These are phyloP conservation scores for Coffea humblotiana DNA, from an alignment of 305 asterid species.

Conservation along the genomic window DNA sequence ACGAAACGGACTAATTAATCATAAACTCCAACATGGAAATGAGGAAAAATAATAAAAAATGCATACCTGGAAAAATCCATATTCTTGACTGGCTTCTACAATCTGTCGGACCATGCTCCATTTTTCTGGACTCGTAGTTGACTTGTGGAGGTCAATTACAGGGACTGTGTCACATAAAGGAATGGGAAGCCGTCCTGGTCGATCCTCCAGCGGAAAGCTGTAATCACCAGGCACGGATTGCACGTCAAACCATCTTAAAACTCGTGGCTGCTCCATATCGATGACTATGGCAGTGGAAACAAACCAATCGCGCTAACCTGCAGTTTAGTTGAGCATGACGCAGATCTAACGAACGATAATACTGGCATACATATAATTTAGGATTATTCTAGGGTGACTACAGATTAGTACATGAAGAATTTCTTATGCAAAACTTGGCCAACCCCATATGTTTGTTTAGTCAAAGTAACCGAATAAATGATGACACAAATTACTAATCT, in stretches of 20 bases:
- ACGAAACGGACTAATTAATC: background rate
- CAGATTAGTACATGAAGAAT: background rate
- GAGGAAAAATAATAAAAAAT: background rate
- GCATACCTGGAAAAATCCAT: conserved; percentile 56
- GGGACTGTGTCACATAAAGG: conserved; percentile 40
- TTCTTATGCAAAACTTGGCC: conserved; percentile 8
- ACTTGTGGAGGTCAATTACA: conserved; percentile 36
- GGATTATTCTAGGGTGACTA: background rate
- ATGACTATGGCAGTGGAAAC: conserved; percentile 10
- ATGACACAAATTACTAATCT: background rate
- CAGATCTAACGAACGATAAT: background rate
- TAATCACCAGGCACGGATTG: conserved; percentile 46
- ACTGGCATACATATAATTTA: background rate
- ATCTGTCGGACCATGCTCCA: conserved; percentile 23
- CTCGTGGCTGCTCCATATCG: conserved; percentile 21
- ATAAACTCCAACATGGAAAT: background rate
- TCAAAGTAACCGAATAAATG: conserved; percentile 9
- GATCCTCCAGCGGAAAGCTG: conserved; percentile 32
- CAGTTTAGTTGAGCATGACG: background rate
- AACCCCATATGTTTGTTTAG: background rate
- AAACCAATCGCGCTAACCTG: background rate
- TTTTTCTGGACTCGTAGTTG: conserved; percentile 10
- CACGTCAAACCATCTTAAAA: conserved; percentile 50
- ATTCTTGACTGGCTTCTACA: conserved; percentile 45
- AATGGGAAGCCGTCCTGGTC: conserved; percentile 45